phyloP scores from a whole-genome alignment of 352 stramenopile species.

The Phytophthora pseudosyringae region DNA sequence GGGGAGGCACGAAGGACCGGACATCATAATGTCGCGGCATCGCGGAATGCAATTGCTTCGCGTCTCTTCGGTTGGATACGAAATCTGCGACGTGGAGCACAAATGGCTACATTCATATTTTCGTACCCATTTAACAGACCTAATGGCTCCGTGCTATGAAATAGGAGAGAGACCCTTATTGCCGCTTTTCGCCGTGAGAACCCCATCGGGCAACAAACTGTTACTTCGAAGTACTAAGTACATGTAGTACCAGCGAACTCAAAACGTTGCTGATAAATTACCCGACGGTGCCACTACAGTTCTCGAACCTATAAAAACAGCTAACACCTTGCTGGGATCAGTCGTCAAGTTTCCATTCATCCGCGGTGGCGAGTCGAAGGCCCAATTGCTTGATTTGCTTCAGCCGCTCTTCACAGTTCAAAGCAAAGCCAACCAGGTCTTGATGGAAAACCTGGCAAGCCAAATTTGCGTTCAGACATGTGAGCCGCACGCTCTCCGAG shows the following conservation, averaged over 20 bases:
- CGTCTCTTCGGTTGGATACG: slow-evolving; percentile 26
- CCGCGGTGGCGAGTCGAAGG: slow-evolving; percentile 51
- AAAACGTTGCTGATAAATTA: slow-evolving; percentile 1
- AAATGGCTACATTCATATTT: slow-evolving; percentile 10
- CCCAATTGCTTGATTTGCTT: slow-evolving; percentile 90
- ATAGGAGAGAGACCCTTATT: too few relatives aligned
- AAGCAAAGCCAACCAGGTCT: slow-evolving; percentile 76
- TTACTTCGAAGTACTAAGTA: too few relatives aligned
- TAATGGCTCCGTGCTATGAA: too few relatives aligned
- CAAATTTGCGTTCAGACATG: slow-evolving; percentile 84
- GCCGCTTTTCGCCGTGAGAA: neutral
- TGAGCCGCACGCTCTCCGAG: slow-evolving; percentile 74
- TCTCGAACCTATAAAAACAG: neutral
- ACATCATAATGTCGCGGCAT: slow-evolving; percentile 13
- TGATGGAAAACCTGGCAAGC: slow-evolving; percentile 87
- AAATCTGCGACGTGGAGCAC: slow-evolving; percentile 21
- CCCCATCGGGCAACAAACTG: too few relatives aligned
- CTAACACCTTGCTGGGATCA: neutral
- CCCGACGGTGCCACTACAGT: neutral
- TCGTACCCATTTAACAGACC: neutral
- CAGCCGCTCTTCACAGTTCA: slow-evolving; percentile 85
- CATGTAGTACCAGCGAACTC: too few relatives aligned
- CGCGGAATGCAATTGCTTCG: slow-evolving; percentile 14
- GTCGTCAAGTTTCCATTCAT: slow-evolving; percentile 62
- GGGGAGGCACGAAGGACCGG: neutral